phyloP scores from a whole-genome alignment of 2,329 filamentous ascomycete species.

The Xylariaceae sp. region DNA sequence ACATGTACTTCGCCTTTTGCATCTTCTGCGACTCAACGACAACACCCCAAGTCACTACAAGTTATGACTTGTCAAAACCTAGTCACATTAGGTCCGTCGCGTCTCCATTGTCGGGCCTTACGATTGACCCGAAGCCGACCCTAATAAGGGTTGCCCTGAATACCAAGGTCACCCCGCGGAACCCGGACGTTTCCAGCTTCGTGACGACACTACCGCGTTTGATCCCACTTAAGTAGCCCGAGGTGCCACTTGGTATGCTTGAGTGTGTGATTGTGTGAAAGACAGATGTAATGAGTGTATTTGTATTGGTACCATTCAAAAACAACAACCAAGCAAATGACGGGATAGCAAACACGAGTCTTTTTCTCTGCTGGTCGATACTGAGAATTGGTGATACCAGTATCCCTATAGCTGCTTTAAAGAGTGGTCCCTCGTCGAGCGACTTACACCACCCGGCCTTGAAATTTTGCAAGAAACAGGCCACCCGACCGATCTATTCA shows the following conservation, averaged over 20 bases:
- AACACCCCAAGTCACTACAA: too few relatives aligned
- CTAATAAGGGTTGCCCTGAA: too few relatives aligned
- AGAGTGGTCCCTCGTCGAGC: too few relatives aligned
- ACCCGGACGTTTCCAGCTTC: not conserved
- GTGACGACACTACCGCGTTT: conserved; percentile 13
- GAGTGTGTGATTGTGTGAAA: not conserved
- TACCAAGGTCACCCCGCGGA: too few relatives aligned
- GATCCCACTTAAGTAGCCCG: not conserved
- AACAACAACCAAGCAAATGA: not conserved
- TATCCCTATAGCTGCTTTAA: too few relatives aligned
- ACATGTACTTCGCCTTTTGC: too few relatives aligned
- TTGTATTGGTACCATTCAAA: not conserved
- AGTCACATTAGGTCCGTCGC: too few relatives aligned
- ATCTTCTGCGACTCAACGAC: too few relatives aligned
- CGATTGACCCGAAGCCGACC: too few relatives aligned
- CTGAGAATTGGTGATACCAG: not conserved
- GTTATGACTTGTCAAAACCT: too few relatives aligned
- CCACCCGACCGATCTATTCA: conserved; percentile 12
- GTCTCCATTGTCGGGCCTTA: too few relatives aligned
- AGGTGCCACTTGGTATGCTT: not conserved
- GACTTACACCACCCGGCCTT: not conserved
- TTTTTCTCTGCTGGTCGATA: not conserved
- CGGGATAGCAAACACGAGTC: not conserved
- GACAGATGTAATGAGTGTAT: not conserved
- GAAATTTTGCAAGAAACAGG: not conserved